phyloP scores from a whole-genome alignment of 768 basidiomycete genomes.

The Suillus tomentosus region DNA sequence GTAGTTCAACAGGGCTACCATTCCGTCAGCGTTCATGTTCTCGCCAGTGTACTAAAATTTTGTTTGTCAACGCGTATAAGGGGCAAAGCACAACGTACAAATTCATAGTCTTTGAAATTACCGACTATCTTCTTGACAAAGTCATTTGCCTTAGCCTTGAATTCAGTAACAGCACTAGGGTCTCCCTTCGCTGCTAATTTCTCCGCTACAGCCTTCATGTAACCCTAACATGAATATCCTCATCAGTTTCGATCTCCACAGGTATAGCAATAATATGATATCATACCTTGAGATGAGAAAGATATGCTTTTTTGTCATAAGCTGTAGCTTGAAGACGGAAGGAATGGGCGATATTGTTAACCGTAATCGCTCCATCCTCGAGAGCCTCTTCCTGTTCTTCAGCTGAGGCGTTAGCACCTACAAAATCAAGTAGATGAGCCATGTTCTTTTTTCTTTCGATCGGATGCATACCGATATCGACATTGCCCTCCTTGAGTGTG shows the following conservation, averaged over 20 bases:
- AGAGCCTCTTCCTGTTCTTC: constrained; percentile 84
- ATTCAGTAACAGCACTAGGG: constrained; percentile 65
- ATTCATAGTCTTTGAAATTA: constrained; percentile 94
- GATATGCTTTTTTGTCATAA: constrained; percentile 92
- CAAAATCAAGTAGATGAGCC: not conserved
- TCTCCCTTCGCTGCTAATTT: constrained; percentile 50
- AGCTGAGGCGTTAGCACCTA: constrained; percentile 90
- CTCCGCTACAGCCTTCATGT: constrained; percentile 91
- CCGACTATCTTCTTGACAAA: constrained; percentile 88
- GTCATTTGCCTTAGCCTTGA: constrained; percentile 77
- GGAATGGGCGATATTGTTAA: constrained; percentile 92
- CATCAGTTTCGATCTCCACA: not conserved
- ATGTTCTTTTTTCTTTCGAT: not conserved
- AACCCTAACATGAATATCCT: constrained; percentile 51
- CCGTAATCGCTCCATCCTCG: constrained; percentile 71
- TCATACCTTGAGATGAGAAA: constrained; percentile 74
- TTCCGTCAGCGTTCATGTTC: constrained; percentile 82
- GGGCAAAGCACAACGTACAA: constrained; percentile 51
- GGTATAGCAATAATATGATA: constrained; percentile 22
- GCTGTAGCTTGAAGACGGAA: constrained; percentile 81
- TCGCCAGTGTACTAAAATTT: constrained; percentile 65
- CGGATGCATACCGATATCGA: constrained; percentile 80
- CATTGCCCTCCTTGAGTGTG: constrained; percentile 71
- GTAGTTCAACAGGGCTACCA: constrained; percentile 95
- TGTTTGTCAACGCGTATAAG: not conserved